Percentiles rank a stretch among this genome's conserved stretches.
phyloP scores from a whole-genome alignment of 2,329 filamentous ascomycete species.

The Pestalotiopsis sp. region DNA sequence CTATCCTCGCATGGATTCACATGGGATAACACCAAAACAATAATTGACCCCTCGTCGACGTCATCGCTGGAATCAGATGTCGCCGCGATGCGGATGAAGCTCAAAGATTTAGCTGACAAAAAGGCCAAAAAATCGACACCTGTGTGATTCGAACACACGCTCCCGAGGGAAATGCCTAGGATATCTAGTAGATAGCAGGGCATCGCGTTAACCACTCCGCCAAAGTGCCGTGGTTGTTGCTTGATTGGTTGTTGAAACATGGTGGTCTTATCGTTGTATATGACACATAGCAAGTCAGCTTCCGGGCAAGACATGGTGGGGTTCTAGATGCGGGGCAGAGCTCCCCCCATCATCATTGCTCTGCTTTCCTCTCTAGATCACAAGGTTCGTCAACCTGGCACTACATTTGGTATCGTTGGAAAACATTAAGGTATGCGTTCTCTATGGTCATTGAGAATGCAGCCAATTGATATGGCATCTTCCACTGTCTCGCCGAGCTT shows the following conservation, averaged over 20 bases:
- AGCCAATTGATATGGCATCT: neutral
- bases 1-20: neutral
- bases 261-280: neutral
- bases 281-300: neutral
- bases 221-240: constrained; percentile 2
- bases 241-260: constrained; percentile 5
- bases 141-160: constrained; percentile 45
- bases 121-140: constrained; percentile 29
- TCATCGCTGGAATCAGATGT: no score
- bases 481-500: no score
- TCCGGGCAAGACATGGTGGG: neutral
- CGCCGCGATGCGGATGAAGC: no score
- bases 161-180: constrained; percentile 40
- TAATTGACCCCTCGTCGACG: neutral
- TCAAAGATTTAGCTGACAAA: neutral
- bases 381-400: no score
- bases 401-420: no score
- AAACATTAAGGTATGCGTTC: neutral
- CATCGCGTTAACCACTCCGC: constrained; percentile 12
- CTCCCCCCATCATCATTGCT: neutral
- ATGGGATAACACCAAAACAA: neutral
- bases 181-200: constrained; percentile 1
- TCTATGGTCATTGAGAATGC: neutral
- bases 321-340: neutral
- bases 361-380: no score